phyloP scores from a whole-genome alignment of 495 filamentous ascomycete species.

The Daldinia caldariorum region DNA sequence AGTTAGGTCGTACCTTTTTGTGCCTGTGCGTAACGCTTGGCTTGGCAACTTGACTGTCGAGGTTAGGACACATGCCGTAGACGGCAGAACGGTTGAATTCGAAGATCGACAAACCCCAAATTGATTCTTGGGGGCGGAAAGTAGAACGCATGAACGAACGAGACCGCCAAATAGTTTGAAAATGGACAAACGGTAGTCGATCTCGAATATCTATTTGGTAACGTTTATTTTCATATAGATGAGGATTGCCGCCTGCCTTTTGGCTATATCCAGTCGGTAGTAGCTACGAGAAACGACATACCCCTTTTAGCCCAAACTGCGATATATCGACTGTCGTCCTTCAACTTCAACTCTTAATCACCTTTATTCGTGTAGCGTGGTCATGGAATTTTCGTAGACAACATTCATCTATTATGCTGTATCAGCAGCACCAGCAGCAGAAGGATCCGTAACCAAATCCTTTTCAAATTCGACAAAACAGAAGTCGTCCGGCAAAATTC shows the following conservation, averaged over 20 bases:
- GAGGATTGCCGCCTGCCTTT: not conserved
- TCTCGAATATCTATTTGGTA: not conserved
- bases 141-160: not conserved
- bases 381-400: not conserved
- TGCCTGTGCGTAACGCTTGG: not conserved
- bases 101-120: constrained; percentile 26
- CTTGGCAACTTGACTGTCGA: not conserved
- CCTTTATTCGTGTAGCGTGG: not conserved
- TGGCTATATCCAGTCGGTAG: not conserved
- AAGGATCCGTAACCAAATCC: not conserved
- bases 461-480: not conserved
- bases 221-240: not conserved
- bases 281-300: too few species aligned
- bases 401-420: not conserved
- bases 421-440: not conserved
- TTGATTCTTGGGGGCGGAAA: constrained; percentile 21
- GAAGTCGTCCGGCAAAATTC: not conserved
- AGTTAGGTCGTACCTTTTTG: not conserved
- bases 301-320: too few species aligned
- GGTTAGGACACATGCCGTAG: not conserved
- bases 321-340: too few species aligned
- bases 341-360: too few species aligned
- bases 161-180: not conserved
- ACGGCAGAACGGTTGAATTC: constrained; percentile 35
- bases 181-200: not conserved